Base-by-base conservation (phyloP, 805 yeast species). In the Candida saitoana region DNA sequence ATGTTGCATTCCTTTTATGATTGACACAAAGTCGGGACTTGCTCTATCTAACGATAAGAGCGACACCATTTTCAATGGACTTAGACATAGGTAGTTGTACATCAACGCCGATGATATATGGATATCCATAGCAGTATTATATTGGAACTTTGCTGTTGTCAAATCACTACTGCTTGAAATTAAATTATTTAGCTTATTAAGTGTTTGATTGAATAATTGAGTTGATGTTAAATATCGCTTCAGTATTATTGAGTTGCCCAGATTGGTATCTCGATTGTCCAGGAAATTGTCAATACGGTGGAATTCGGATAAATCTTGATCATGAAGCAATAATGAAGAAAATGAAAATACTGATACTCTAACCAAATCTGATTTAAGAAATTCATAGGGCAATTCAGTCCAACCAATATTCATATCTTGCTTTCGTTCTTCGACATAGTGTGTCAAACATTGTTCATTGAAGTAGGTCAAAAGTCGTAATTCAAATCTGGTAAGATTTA, bases 1-100 rank as follows among this genome's bases (percentile, higher is more conserved):
- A 14, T 22, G 24, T 32, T 46, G 34, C 2, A 59, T 44, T 1
- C 62, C 60, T 16, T 24, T 38, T 18, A 55, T 35, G 5, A 57
- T 48, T 6, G 55, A 51, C 9, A 62, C 22, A 15, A 58, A 45
- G 38, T 60, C 65, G 2, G 54, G 36, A 7, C 51, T 50, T 5
- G 34, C 40, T 9, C 36, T 36, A 17, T 55, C 57, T 27, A 53
- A 56, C n/a, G 50, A 50, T 0, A 66, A 50, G 18, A 67, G 43
- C 4, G 69, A 68, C 17, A 58, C 40, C 11, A 62, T 42, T 17
- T 48, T 48, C 36, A 56, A 59, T 2, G 69, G 65, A 43, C 63
- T 67, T 3, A 65, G 41, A 3, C 63, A 63, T 9, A 63, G 40
- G 35, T 51, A 65, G 9, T 66, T 53, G 45, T 51, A 62, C 15